Evolutionary conservation across 2,329 filamentous ascomycete genomes (phyloP), one percentile per base, ranked within the genome.

Genomic region (Aspergillus ibericus): DNA sequence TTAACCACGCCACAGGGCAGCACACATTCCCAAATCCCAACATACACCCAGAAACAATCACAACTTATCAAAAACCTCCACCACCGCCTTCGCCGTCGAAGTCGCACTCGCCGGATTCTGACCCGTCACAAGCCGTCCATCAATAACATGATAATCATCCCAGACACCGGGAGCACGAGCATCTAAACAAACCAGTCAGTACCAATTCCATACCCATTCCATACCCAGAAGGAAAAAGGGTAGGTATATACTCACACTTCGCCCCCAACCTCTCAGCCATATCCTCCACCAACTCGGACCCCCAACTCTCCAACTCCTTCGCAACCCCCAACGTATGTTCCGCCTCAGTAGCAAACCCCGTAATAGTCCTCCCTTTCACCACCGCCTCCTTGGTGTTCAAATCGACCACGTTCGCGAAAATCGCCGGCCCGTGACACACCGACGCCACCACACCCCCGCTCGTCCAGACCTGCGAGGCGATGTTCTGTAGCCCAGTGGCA

Each of bases 381-480:
- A 58, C 27, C 16, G 56, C 50, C 13, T 53, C 25, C 2, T 44
- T 44, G 1, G 56, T 58, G 6, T 1, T n/a, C 3, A 3, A 6
- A 8, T 54, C 56, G 4, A 20, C 6, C 16, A 58, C 1, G n/a
- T 54, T 34, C 2, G 50, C 10, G 7, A 58, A 58, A 22, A 58
- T 58, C 1, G 56, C 56, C 3, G 50, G 50, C 7, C 56, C 56
- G 13, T 58, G 56, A 16, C 56, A 58, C n/a, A 58, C 56, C 3
- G 40, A 40, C 4, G 56, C 42, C 1, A 77, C 58, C 36, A 78
- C 68, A 18, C 70, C 69, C 4, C 69, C 70, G 18, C 68, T 55
- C 1, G 63, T 60, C 29, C 66, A 77, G 7, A 78, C 65, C 16
- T 68, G 59, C 9, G 60, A 55, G 1, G 66, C 68, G 36, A 70